Evolutionary conservation across 371 early-diverging fungal species (phyloP).

Genomic region (Globomyces sp.): DNA sequence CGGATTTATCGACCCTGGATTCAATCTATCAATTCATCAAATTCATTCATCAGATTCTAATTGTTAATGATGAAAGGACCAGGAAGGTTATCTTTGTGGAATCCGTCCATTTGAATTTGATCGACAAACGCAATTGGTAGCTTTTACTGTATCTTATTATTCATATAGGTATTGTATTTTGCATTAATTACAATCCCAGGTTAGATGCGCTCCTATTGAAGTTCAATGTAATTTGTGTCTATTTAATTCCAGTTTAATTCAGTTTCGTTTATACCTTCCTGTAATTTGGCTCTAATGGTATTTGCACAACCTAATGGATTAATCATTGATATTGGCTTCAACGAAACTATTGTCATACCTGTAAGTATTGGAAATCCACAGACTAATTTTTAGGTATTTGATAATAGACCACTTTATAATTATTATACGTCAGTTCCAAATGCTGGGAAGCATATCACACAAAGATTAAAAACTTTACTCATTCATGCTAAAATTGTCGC

Average conservation of each 20-base stretch:
- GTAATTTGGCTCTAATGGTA: neutral
- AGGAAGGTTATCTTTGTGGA: slow-evolving; percentile 4
- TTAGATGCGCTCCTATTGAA: neutral
- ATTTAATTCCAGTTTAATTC: neutral
- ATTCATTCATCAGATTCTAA: neutral
- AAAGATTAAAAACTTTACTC: neutral
- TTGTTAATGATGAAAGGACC: neutral
- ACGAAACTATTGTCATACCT: neutral
- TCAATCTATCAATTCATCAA: slow-evolving; percentile 3
- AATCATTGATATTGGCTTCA: neutral
- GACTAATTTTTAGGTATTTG: neutral
- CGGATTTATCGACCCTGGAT: neutral
- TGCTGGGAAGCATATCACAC: neutral
- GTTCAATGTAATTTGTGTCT: slow-evolving; percentile 3
- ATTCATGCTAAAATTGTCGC: neutral
- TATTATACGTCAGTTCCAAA: slow-evolving; percentile 5
- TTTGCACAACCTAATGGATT: slow-evolving; percentile 3
- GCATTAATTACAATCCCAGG: no score
- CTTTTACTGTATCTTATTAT: no score
- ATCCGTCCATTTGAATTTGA: neutral
- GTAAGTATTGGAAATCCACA: neutral
- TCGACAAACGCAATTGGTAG: neutral
- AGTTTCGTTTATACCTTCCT: slow-evolving; percentile 2
- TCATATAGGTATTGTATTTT: no score
- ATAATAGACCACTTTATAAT: slow-evolving; percentile 1